A percentile compares a stretch with the other conserved stretches of the same genome.
Conservation (phyloP, 208 protist species). For the Leishmania gerbilli region DNA sequence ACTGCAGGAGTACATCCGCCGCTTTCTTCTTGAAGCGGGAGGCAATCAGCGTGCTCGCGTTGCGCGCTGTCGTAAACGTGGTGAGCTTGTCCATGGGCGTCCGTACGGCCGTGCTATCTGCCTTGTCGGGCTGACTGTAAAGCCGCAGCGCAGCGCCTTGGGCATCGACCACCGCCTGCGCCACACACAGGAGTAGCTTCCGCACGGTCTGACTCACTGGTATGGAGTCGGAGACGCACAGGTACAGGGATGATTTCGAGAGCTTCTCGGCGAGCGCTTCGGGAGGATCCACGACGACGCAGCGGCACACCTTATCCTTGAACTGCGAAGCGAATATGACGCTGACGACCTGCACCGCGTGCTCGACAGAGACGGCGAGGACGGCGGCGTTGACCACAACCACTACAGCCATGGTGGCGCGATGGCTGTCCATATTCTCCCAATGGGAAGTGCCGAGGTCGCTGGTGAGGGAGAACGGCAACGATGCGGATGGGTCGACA, state of each 20-base stretch:
- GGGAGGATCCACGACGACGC: conserved; percentile 68
- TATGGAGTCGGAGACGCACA: conserved; percentile 14
- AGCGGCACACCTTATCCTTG: conserved; percentile 69
- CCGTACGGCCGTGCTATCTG: conserved; percentile 27
- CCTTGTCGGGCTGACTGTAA: conserved; percentile 29
- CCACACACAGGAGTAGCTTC: conserved; percentile 42
- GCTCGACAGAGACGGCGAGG: conserved; percentile 25
- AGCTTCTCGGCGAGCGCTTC: conserved; percentile 19
- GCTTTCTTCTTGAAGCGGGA: conserved; percentile 58
- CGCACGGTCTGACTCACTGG: conserved; percentile 40
- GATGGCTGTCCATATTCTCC: conserved; percentile 78
- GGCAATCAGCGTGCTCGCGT: conserved; percentile 14
- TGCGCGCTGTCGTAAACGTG: conserved; percentile 16
- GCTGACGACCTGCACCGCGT: conserved; percentile 52
- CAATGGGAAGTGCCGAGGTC: conserved; percentile 68
- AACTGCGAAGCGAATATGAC: conserved; percentile 66
- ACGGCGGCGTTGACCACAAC: conserved; percentile 61
- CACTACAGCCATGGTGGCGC: conserved; percentile 51
- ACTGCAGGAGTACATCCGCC: conserved; percentile 65
- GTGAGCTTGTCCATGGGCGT: conserved; percentile 39
- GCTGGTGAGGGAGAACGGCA: conserved; percentile 48
- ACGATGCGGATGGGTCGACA: background rate
- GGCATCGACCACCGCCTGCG: conserved; percentile 30
- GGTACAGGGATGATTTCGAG: conserved; percentile 14
- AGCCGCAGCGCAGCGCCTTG: conserved; percentile 21